A percentile compares a stretch with the other conserved stretches of the same genome.
Conservation (phyloP, 1,284 basidiomycete genomes). For the Fistulina hepatica region DNA sequence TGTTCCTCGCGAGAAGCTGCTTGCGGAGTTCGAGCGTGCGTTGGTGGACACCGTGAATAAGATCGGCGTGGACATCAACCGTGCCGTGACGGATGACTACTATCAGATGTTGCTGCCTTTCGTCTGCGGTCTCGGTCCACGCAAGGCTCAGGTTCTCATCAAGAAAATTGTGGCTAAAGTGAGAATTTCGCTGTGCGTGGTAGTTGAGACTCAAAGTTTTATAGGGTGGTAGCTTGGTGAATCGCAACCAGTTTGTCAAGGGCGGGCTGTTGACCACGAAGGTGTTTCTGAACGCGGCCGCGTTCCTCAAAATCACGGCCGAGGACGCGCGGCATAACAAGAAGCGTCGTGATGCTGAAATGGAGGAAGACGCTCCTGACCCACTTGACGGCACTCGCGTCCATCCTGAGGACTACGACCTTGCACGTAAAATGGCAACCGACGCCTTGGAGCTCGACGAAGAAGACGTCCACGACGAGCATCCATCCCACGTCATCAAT, state of each 20-base stretch:
- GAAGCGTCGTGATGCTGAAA: constrained; percentile 36
- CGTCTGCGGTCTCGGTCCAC: constrained; percentile 88
- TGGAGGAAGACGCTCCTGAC: constrained; percentile 67
- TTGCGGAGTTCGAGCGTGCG: constrained; percentile 74
- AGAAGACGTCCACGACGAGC: constrained; percentile 85
- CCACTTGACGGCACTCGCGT: constrained; percentile 94
- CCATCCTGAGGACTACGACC: constrained; percentile 96
- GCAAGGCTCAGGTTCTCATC: constrained; percentile 84
- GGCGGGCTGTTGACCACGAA: constrained; percentile 71
- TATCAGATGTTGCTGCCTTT: constrained; percentile 84
- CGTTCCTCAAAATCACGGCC: constrained; percentile 81
- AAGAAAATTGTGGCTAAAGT: constrained; percentile 74
- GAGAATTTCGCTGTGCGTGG: constrained; percentile 13
- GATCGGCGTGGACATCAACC: constrained; percentile 94
- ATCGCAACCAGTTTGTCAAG: constrained; percentile 79
- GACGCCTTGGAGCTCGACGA: constrained; percentile 94
- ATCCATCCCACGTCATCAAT: constrained; percentile 79
- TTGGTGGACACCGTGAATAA: constrained; percentile 87
- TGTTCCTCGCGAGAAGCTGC: constrained; percentile 79
- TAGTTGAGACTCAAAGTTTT: constrained; percentile 13
- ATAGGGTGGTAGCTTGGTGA: constrained; percentile 75
- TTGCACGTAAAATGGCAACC: constrained; percentile 97
- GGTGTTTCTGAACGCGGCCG: constrained; percentile 84
- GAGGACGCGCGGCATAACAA: constrained; percentile 51
- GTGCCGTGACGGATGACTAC: constrained; percentile 78